Base-by-base conservation (phyloP, 306 rosid species). In the Aeschynomene evenia region DNA sequence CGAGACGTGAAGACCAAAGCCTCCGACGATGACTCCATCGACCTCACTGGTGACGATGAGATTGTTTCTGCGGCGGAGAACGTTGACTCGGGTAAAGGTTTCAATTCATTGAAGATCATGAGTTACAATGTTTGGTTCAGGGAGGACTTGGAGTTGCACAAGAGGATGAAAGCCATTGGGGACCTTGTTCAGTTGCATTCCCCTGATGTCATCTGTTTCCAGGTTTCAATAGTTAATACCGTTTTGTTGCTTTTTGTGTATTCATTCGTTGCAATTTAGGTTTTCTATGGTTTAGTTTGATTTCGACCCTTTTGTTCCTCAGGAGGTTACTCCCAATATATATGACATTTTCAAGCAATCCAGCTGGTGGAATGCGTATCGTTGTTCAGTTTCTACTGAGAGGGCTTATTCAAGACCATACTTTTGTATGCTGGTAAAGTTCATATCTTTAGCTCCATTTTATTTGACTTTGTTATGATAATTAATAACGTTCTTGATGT, bases 91-190 rank as follows among this genome's bases (percentile, higher is more conserved):
- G 73, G 78, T 34, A 70, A 66, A 51, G 79, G 37, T 29, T 28
- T 21, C 53, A 45, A 63, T 46, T 61, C 82, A 0, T 36, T 91
- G 45, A 91, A 86, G 84, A 73, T 92, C 18, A 16, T 92, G 18
- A 89, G 76, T 67, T 89, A 92, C 88, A 89, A 92, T 74, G 91
- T 92, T 31, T 89, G 98, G 98, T 87, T 89, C 49, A 84, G 95
- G 15, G 96, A 84, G 73, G 96, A 89, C 39, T 75, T 92, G 73
- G 96, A 92, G 83, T 34, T 89, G 68, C 75, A 74, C 2, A 87
- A 86, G 70, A 87, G 98, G 71, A 89, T 87, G 98, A 69, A 80
- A 69, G 91, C 98, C 39, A 80, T 92, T 56, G 91, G 92, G 1
- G 92, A 87, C 22, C 87, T 92, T 86, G 81, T 92, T 79, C 85